Conservation (phyloP, 129 eudicot species). For the Artemisia tridentata region DNA sequence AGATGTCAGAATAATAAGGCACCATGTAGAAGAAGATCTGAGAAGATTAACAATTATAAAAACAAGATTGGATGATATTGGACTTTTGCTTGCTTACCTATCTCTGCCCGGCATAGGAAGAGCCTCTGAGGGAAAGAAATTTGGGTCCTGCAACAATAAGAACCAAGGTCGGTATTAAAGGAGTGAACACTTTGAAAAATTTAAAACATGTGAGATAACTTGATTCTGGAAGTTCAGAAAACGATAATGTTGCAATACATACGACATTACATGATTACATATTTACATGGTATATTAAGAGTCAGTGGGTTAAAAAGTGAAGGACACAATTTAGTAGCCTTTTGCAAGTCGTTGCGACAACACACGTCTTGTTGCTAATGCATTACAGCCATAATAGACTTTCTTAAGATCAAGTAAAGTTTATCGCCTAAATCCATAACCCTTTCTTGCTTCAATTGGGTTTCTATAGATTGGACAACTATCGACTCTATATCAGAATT, state of each 20-base stretch:
- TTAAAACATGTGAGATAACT: neutral
- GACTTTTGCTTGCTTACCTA: conserved; percentile 40
- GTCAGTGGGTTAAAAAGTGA: neutral
- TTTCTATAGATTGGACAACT: too few species aligned
- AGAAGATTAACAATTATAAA: neutral
- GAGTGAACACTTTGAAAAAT: conserved; percentile 4
- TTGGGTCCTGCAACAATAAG: conserved; percentile 46
- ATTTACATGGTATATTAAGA: neutral
- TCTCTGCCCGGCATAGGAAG: conserved; percentile 51
- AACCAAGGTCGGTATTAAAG: conserved; percentile 26
- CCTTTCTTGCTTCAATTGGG: too few species aligned
- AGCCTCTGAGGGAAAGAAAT: conserved; percentile 49
- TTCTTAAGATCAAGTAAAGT: too few species aligned
- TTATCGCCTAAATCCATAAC: too few species aligned
- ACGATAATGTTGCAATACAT: neutral
- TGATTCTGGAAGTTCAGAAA: neutral
- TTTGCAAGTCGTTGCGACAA: neutral
- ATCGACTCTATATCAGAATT: too few species aligned
- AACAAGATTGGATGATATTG: conserved; percentile 19
- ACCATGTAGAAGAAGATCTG: conserved; percentile 4
- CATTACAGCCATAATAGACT: too few species aligned
- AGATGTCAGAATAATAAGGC: conserved; percentile 29
- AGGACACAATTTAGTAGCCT: neutral
- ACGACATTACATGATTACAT: neutral
- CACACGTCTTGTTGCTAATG: too few species aligned